Base-by-base conservation (phyloP, 345 rosid species). In the Carallia brachiata region DNA sequence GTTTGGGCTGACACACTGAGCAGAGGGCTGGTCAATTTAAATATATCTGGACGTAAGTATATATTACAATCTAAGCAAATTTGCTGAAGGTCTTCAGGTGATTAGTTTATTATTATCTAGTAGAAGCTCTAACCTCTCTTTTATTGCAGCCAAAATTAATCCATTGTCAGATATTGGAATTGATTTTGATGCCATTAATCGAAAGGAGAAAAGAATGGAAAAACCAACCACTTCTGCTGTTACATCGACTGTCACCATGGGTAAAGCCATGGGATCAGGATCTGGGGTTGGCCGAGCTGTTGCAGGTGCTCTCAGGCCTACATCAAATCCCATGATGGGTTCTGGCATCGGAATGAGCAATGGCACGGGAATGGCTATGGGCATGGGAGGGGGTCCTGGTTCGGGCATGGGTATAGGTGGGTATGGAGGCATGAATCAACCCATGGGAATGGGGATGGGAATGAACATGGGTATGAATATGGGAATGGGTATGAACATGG, bases 181-280 rank as follows among this genome's bases (percentile, higher is more conserved):
- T 16, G 98, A 94, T 82, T 94, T 94, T n/a, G 97, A 85, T 69
- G 88, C 97, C 36, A 81, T 94, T 62, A 94, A 91, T 77, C 82
- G 97, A 68, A 94, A 77, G 78, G 98, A 94, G 66, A 94, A 88
- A 84, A 83, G 97, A 78, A 78, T 87, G 88, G 96, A 91, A 66
- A 94, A 73, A 65, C 90, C 85, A 53, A 56, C 90, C 28, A 65
- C 81, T 1, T 65, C 85, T 77, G 78, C 83, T 15, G 90, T 85
- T 59, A 76, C 85, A 72, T 94, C 97, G 69, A 94, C 93, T 30
- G 65, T 90, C 73, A 85, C 82, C 61, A 94, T 94, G 98, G 98
- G 98, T 65, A 94, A 86, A 81, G 98, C 97, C 71, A 94, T 94
- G 98, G 98, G 98, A 74, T 85, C 98, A 62, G 98, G 97, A 63